Conservation (phyloP, 78 protist species). For the Dictyostelium firmibasis region DNA sequence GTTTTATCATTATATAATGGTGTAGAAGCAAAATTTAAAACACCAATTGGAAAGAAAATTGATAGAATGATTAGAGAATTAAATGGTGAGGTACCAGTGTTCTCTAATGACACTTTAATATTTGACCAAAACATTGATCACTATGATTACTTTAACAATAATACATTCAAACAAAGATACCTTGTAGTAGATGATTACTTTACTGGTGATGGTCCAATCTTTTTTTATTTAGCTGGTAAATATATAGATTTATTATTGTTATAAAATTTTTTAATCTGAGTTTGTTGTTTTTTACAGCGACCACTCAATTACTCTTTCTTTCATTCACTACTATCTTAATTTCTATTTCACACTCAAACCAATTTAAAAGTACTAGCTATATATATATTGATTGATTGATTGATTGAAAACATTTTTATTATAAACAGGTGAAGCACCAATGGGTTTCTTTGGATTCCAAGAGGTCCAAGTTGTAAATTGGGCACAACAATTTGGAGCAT, state of each 20-base stretch:
- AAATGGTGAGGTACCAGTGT: not conserved
- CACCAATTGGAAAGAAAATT: not conserved
- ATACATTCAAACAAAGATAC: slow-evolving; percentile 47
- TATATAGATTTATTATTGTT: too few relatives aligned
- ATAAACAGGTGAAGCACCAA: not conserved
- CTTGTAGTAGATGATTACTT: slow-evolving; percentile 5
- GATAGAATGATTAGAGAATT: not conserved
- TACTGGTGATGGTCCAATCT: slow-evolving; percentile 36
- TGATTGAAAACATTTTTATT: not conserved
- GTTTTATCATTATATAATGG: not conserved
- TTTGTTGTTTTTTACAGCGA: too few relatives aligned
- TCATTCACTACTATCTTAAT: too few relatives aligned
- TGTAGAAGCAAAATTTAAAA: not conserved
- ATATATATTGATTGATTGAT: not conserved
- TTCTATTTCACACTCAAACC: too few relatives aligned
- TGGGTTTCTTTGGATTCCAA: slow-evolving; percentile 51
- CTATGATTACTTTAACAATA: slow-evolving; percentile 5
- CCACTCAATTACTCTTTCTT: too few relatives aligned
- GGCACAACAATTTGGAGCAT: slow-evolving; percentile 52
- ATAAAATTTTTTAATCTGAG: too few relatives aligned
- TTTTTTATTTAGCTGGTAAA: slow-evolving; percentile 47
- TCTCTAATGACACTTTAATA: slow-evolving; percentile 13
- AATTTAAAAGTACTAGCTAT: too few relatives aligned
- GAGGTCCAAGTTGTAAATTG: slow-evolving; percentile 42
- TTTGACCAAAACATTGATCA: slow-evolving; percentile 28